These are phyloP conservation scores for Podospora comata DNA, from an alignment of 495 filamentous ascomycete species.

Conservation along the genomic window DNA sequence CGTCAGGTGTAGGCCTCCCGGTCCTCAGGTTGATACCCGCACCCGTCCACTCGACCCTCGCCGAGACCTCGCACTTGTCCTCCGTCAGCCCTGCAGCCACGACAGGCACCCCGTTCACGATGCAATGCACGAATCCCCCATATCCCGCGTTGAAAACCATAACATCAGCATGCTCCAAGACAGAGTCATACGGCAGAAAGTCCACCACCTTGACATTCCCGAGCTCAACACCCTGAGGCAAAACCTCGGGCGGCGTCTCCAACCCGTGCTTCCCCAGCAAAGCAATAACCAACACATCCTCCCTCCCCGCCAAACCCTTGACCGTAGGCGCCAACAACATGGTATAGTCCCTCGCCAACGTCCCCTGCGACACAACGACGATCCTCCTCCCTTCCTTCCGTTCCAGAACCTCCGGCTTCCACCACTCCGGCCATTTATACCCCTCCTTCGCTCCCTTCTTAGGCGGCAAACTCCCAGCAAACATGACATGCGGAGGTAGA, in stretches of 20 bases:
- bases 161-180: constrained; percentile 31
- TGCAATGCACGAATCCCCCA: constrained; percentile 33
- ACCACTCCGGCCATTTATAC: constrained; percentile 31
- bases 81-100: constrained; percentile 33
- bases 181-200: constrained; percentile 39
- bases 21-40: constrained; percentile 35
- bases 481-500: constrained; percentile 27
- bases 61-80: constrained; percentile 35
- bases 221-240: constrained; percentile 6
- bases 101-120: constrained; percentile 34
- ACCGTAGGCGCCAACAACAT: constrained; percentile 33
- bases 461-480: constrained; percentile 36
- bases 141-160: constrained; percentile 39
- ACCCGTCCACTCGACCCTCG: constrained; percentile 35
- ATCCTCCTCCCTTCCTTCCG: constrained; percentile 24
- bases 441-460: constrained; percentile 15
- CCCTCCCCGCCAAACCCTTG: constrained; percentile 25
- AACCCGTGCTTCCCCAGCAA: constrained; percentile 31
- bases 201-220: constrained; percentile 32
- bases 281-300: constrained; percentile 35
- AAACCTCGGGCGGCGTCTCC: constrained; percentile 16
- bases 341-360: constrained; percentile 27
- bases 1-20: constrained; percentile 25
- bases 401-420: constrained; percentile 26
- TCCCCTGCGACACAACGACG: constrained; percentile 36